phyloP scores from a whole-genome alignment of 73 alveolate genomes.

The Tetrahymena elliotti region DNA sequence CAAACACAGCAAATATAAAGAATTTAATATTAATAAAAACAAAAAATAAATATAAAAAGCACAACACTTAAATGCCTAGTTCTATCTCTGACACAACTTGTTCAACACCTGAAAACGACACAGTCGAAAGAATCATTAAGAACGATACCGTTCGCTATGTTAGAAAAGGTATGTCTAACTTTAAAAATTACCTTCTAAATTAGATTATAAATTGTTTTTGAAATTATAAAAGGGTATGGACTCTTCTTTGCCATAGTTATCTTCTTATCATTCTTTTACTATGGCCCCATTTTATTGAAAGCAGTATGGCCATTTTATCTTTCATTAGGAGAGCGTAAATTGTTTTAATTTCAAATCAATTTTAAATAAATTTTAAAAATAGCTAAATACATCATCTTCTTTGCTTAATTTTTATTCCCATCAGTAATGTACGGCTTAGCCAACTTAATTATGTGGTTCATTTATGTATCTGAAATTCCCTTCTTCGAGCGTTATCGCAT shows the following conservation, averaged over 20 bases:
- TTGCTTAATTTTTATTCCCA: neutral
- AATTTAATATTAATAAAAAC: neutral
- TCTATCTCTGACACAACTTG: neutral
- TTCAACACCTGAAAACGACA: neutral
- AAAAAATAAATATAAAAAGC: neutral
- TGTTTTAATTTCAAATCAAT: neutral
- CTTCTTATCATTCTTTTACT: neutral
- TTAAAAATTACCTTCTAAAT: too few relatives aligned
- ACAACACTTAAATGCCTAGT: neutral
- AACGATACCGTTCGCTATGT: neutral
- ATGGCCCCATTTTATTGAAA: neutral
- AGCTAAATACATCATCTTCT: neutral
- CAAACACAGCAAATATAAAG: neutral
- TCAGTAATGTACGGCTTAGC: neutral
- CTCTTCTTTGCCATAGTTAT: conserved; percentile 10
- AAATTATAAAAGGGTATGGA: neutral
- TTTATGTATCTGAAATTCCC: conserved; percentile 51
- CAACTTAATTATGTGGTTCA: conserved; percentile 24
- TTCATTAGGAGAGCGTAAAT: neutral
- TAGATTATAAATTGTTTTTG: neutral
- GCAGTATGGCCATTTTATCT: neutral
- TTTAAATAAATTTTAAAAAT: neutral
- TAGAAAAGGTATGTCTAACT: neutral
- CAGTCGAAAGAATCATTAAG: neutral
- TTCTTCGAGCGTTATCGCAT: conserved; percentile 70